A percentile compares a stretch with the other conserved stretches of the same genome.
Evolutionary conservation across 345 rosid genomes (phyloP).

Genomic region (Cardamine resedifolia): DNA sequence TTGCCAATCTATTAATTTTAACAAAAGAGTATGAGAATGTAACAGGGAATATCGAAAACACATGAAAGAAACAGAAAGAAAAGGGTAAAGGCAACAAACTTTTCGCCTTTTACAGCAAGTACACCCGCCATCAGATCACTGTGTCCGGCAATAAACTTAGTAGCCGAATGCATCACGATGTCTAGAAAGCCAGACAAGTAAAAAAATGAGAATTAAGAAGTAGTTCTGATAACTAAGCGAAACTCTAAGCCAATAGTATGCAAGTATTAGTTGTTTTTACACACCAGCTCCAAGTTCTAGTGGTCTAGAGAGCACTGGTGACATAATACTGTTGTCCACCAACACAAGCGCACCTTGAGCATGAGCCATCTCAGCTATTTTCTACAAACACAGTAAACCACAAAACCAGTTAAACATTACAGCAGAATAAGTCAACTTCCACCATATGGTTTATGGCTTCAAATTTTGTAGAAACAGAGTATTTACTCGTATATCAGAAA

Average conservation of each 20-base stretch:
- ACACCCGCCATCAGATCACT: slow-evolving; percentile 98
- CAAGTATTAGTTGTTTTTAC: slow-evolving; percentile 4
- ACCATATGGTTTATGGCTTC: neutral
- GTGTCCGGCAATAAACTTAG: slow-evolving; percentile 92
- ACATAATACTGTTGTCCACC: slow-evolving; percentile 95
- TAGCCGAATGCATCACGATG: slow-evolving; percentile 96
- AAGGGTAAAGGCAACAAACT: slow-evolving; percentile 44
- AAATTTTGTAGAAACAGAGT: neutral
- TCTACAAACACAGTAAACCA: slow-evolving; percentile 43
- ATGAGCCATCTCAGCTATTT: slow-evolving; percentile 85
- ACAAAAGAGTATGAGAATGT: neutral
- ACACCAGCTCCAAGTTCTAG: slow-evolving; percentile 94
- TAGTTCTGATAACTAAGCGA: neutral
- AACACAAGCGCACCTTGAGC: slow-evolving; percentile 74
- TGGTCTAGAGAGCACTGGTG: slow-evolving; percentile 84
- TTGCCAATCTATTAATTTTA: slow-evolving; percentile 60
- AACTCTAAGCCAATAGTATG: neutral
- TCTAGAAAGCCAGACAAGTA: slow-evolving; percentile 47
- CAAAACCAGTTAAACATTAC: neutral
- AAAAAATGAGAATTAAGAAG: slow-evolving; percentile 22
- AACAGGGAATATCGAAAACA: neutral
- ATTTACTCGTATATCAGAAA: slow-evolving; percentile 73
- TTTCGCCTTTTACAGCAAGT: slow-evolving; percentile 91
- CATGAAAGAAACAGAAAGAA: neutral
- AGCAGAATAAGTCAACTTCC: neutral